These are phyloP conservation scores for Symbiodinium natans DNA, from an alignment of 73 alveolate species.

Conservation along the genomic window DNA sequence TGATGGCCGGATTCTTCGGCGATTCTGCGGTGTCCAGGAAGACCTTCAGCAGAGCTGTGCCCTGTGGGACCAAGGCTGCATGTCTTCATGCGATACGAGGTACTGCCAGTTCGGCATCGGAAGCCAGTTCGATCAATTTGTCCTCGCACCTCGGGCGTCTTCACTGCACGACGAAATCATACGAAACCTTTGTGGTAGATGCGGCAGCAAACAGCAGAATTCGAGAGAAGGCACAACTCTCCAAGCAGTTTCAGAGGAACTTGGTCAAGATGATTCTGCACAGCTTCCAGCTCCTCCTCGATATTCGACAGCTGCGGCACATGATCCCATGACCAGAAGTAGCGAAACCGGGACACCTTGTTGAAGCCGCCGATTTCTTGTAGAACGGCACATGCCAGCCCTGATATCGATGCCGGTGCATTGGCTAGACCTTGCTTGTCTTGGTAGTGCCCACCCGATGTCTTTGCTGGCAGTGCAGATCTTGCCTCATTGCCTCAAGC, in stretches of 20 bases:
- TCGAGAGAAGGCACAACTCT: constrained; percentile 44
- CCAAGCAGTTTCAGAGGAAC: constrained; percentile 78
- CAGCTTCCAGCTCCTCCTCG: constrained; percentile 89
- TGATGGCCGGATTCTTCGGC: constrained; percentile 83
- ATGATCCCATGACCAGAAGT: background rate
- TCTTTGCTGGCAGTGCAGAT: too few relatives aligned
- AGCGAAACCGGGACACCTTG: background rate
- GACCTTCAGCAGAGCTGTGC: background rate
- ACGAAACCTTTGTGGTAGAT: too few relatives aligned
- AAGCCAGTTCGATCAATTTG: constrained; percentile 71
- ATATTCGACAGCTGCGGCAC: background rate
- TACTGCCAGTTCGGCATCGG: constrained; percentile 84
- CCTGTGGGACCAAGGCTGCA: background rate
- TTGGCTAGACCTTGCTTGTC: constrained; percentile 37
- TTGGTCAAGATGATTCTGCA: constrained; percentile 68
- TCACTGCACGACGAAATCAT: background rate
- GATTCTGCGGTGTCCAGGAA: constrained; percentile 78
- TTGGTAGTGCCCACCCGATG: too few relatives aligned
- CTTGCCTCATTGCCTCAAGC: too few relatives aligned
- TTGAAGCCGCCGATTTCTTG: constrained; percentile 89
- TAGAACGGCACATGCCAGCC: constrained; percentile 89
- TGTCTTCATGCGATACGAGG: background rate
- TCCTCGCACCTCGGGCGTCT: constrained; percentile 65
- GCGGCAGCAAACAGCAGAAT: background rate
- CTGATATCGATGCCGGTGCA: constrained; percentile 76